Evolutionary conservation across 2,329 filamentous ascomycete species (phyloP).

Genomic region (Ophiostoma montium): DNA sequence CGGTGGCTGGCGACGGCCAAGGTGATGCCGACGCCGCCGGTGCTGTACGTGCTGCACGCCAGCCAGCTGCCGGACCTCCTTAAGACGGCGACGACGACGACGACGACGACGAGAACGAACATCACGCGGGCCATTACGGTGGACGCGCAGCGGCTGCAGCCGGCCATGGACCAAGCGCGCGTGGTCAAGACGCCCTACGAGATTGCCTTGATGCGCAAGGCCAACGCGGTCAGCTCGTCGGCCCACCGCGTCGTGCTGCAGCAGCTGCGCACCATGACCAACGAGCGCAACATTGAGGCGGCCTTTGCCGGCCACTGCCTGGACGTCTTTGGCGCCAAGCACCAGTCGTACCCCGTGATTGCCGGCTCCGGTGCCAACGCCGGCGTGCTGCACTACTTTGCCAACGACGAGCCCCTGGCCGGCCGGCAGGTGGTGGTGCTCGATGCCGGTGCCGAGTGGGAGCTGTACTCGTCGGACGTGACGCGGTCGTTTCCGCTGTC

Average conservation of each 20-base stretch:
- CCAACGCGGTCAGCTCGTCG: slow-evolving; percentile 63
- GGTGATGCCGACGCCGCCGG: slow-evolving; percentile 7
- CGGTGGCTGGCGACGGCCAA: neutral
- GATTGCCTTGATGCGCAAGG: slow-evolving; percentile 64
- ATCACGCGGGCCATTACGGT: too few relatives aligned
- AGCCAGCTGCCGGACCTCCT: slow-evolving; percentile 1
- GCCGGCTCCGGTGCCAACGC: slow-evolving; percentile 73
- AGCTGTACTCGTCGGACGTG: slow-evolving; percentile 78
- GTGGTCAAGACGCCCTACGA: slow-evolving; percentile 81
- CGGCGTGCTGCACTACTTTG: slow-evolving; percentile 72
- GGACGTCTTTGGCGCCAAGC: slow-evolving; percentile 49
- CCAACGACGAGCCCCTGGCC: slow-evolving; percentile 59
- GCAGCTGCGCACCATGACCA: slow-evolving; percentile 46
- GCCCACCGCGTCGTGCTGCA: slow-evolving; percentile 64
- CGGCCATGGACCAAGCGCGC: slow-evolving; percentile 66
- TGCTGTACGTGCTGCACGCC: slow-evolving; percentile 30
- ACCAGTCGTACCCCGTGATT: slow-evolving; percentile 81
- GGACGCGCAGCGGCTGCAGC: slow-evolving; percentile 40
- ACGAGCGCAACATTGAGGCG: slow-evolving; percentile 75
- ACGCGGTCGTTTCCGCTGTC: slow-evolving; percentile 75
- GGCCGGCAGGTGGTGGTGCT: slow-evolving; percentile 64
- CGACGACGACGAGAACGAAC: too few relatives aligned
- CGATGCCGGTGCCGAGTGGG: slow-evolving; percentile 77
- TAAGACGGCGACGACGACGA: too few relatives aligned
- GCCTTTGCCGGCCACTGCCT: slow-evolving; percentile 62